Conservation (phyloP, 2,329 filamentous ascomycete genomes). For the Trichoderma sp. region DNA sequence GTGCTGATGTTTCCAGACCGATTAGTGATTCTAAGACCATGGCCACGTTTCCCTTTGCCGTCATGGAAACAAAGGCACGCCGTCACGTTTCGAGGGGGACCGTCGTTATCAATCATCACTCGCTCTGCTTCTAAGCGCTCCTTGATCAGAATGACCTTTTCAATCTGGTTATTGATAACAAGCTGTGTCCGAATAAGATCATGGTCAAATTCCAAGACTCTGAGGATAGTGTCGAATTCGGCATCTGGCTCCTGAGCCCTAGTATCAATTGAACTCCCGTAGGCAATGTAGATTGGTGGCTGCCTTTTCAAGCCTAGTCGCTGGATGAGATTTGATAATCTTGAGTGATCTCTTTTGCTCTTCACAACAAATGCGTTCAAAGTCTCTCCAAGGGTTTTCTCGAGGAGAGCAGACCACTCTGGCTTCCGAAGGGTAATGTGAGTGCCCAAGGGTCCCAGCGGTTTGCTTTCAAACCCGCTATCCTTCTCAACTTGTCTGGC, state of each 20-base stretch:
- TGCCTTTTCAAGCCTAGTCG: conserved; percentile 56
- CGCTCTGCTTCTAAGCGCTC: conserved; percentile 67
- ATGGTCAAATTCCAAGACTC: conserved; percentile 81
- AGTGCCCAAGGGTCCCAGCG: conserved; percentile 81
- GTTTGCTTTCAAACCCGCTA: conserved; percentile 67
- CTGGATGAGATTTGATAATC: conserved; percentile 68
- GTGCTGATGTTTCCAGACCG: conserved; percentile 48
- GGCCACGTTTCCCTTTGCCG: conserved; percentile 54
- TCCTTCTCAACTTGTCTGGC: conserved; percentile 73
- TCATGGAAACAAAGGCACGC: conserved; percentile 73
- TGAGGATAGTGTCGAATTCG: conserved; percentile 75
- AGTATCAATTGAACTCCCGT: conserved; percentile 44
- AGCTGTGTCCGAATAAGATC: conserved; percentile 77
- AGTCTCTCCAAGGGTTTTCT: conserved; percentile 70
- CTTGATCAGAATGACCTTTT: conserved; percentile 80
- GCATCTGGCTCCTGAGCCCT: conserved; percentile 68
- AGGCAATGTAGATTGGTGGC: conserved; percentile 47
- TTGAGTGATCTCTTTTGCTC: conserved; percentile 73
- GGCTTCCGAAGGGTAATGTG: conserved; percentile 77
- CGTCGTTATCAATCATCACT: conserved; percentile 66
- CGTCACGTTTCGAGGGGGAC: conserved; percentile 69
- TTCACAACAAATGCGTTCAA: conserved; percentile 82
- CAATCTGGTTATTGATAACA: conserved; percentile 80
- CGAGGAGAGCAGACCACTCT: conserved; percentile 81
- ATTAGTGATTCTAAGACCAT: conserved; percentile 62